These are phyloP conservation scores for Nakazawaea pomicola DNA, from an alignment of 805 yeast genomes.

Conservation along the genomic window DNA sequence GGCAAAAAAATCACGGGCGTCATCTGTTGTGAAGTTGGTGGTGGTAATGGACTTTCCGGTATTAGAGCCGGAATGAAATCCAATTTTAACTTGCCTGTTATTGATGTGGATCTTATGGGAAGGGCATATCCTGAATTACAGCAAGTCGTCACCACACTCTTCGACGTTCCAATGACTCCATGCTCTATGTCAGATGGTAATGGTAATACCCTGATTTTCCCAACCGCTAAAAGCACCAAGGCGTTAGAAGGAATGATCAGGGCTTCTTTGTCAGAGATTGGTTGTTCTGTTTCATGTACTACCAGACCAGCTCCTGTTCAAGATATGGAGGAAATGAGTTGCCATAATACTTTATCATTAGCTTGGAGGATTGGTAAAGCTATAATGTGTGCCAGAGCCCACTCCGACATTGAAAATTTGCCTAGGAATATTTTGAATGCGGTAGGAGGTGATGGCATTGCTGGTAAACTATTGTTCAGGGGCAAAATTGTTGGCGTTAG, in stretches of 20 bases:
- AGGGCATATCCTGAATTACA: slow-evolving; percentile 42
- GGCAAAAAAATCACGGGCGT: slow-evolving; percentile 24
- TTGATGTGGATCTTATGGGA: slow-evolving; percentile 44
- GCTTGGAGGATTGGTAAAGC: slow-evolving; percentile 48
- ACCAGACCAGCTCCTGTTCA: slow-evolving; percentile 5
- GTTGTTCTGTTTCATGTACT: slow-evolving; percentile 22
- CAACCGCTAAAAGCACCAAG: slow-evolving; percentile 27
- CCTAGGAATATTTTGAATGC: slow-evolving; percentile 32
- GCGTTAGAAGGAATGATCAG: slow-evolving; percentile 34
- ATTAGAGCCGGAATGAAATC: slow-evolving; percentile 10
- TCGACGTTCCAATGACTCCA: slow-evolving; percentile 22
- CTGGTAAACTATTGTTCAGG: slow-evolving; percentile 29
- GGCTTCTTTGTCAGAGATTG: slow-evolving; percentile 37
- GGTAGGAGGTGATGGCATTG: slow-evolving; percentile 26
- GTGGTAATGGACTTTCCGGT: slow-evolving; percentile 34
- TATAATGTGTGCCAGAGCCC: slow-evolving; percentile 31
- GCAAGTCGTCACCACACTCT: slow-evolving; percentile 33
- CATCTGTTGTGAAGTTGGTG: slow-evolving; percentile 38
- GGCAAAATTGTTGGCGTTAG: slow-evolving; percentile 42
- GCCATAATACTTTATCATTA: slow-evolving; percentile 29
- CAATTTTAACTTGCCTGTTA: slow-evolving; percentile 18
- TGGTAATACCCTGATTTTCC: slow-evolving; percentile 32
- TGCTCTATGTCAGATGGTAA: slow-evolving; percentile 31
- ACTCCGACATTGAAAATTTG: slow-evolving; percentile 29
- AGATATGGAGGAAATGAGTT: slow-evolving; percentile 16